Conservation (phyloP, 208 protist species). For the Crithidia fasciculata region DNA sequence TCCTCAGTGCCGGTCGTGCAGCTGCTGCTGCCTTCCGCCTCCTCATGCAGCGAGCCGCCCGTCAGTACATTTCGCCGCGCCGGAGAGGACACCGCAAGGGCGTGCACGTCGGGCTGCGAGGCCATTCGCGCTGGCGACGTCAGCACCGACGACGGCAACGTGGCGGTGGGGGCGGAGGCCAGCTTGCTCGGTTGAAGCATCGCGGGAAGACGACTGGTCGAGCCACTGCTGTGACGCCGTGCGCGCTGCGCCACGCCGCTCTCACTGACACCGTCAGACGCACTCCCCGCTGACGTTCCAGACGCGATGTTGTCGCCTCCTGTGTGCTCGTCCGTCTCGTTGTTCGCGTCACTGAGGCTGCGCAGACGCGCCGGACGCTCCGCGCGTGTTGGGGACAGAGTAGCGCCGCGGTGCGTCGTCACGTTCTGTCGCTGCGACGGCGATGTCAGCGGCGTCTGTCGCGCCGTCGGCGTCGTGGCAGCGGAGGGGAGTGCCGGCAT, state of each 20-base stretch:
- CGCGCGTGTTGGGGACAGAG: background rate
- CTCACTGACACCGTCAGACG: background rate
- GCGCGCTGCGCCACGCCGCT: background rate
- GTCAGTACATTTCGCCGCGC: slow-evolving; percentile 23
- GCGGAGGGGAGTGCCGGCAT: slow-evolving; percentile 24
- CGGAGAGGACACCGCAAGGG: slow-evolving; percentile 18
- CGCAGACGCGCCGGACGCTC: background rate
- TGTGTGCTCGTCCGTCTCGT: too few species aligned
- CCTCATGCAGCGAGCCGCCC: background rate
- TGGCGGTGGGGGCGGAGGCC: slow-evolving; percentile 2
- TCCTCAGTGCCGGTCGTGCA: background rate
- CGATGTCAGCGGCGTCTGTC: background rate
- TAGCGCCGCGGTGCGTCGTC: background rate
- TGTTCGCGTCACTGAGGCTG: background rate
- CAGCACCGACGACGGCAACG: slow-evolving; percentile 11
- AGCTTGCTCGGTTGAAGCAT: slow-evolving; percentile 28
- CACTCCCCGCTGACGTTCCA: background rate
- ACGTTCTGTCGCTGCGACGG: background rate
- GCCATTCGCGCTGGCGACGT: slow-evolving; percentile 24
- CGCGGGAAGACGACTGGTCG: slow-evolving; percentile 17
- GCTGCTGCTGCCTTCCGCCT: background rate
- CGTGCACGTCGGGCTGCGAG: slow-evolving; percentile 22
- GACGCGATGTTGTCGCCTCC: too few species aligned
- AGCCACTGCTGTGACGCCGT: background rate
- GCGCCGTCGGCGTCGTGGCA: slow-evolving; percentile 8